phyloP scores from a whole-genome alignment of 148 eudicot genomes.

The Limonium bicolor region DNA sequence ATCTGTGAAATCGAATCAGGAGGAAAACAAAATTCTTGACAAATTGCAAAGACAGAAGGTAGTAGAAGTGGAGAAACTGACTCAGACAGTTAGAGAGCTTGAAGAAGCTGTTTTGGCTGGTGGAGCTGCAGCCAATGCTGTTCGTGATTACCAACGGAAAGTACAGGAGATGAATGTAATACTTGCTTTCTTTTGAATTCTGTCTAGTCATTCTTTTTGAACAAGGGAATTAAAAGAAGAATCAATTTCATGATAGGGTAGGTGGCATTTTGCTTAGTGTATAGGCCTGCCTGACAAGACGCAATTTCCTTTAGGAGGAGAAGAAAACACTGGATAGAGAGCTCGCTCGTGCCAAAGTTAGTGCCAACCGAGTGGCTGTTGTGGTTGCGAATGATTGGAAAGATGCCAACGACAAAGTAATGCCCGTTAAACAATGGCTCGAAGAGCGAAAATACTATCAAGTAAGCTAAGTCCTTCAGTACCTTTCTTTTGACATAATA shows the following conservation, averaged over 20 bases:
- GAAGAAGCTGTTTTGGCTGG: slow-evolving; percentile 97
- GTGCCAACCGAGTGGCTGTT: slow-evolving; percentile 84
- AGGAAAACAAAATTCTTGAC: slow-evolving; percentile 83
- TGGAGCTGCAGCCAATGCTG: slow-evolving; percentile 96
- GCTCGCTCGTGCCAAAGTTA: slow-evolving; percentile 85
- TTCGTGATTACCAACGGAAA: slow-evolving; percentile 94
- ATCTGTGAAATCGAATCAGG: slow-evolving; percentile 27
- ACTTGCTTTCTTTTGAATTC: neutral
- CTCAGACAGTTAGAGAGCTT: slow-evolving; percentile 80
- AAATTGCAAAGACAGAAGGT: slow-evolving; percentile 93
- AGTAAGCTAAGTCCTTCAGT: slow-evolving; percentile 21
- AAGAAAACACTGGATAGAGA: slow-evolving; percentile 71
- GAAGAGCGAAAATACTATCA: slow-evolving; percentile 89
- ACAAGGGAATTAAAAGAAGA: no score
- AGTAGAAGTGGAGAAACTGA: slow-evolving; percentile 86
- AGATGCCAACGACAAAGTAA: slow-evolving; percentile 91
- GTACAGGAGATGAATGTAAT: slow-evolving; percentile 84
- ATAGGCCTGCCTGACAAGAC: neutral
- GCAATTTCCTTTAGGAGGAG: slow-evolving; percentile 49
- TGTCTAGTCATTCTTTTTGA: no score
- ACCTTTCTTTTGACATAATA: neutral
- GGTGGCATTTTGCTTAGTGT: neutral
- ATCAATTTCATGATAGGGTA: neutral
- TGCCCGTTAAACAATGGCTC: slow-evolving; percentile 98
- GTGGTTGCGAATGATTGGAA: slow-evolving; percentile 99